A percentile compares a stretch with the other conserved stretches of the same genome.
phyloP scores from a whole-genome alignment of 805 yeast species.

The Ogataea glucozyma region DNA sequence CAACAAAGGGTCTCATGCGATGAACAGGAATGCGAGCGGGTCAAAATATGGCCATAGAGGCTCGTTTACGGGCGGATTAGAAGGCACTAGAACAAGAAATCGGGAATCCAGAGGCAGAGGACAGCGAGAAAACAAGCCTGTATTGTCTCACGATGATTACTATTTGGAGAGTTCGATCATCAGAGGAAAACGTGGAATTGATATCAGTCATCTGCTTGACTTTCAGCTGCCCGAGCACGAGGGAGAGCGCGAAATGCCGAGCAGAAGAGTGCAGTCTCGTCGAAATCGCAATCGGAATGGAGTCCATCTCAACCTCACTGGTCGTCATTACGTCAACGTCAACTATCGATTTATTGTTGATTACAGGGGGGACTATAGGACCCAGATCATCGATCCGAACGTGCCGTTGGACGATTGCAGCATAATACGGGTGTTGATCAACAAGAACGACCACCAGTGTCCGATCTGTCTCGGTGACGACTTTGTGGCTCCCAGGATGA shows the following conservation, averaged over 20 bases:
- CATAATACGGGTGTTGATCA: conserved; percentile 72
- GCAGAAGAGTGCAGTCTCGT: conserved; percentile 16
- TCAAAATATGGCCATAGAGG: not conserved
- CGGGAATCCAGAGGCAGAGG: conserved; percentile 28
- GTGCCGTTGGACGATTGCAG: conserved; percentile 60
- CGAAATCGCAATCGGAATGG: conserved; percentile 33
- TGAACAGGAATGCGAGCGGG: not conserved
- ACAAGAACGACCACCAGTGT: conserved; percentile 68
- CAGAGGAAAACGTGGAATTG: conserved; percentile 31
- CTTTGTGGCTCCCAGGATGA: conserved; percentile 92
- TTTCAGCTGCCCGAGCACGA: conserved; percentile 47
- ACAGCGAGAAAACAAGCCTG: conserved; percentile 40
- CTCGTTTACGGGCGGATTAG: not conserved
- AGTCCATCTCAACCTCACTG: conserved; percentile 50
- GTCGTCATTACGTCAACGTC: conserved; percentile 75
- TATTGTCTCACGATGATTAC: conserved; percentile 18
- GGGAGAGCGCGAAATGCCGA: conserved; percentile 8
- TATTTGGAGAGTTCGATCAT: conserved; percentile 24
- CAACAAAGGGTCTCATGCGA: not conserved
- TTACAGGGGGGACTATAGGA: conserved; percentile 50
- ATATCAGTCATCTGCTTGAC: conserved; percentile 65
- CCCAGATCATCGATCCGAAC: conserved; percentile 73
- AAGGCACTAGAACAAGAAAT: conserved; percentile 7
- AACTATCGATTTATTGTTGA: conserved; percentile 84
- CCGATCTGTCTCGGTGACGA: conserved; percentile 88